These are phyloP conservation scores for Globisporangium nagaii DNA, from an alignment of 352 stramenopile genomes.

Conservation along the genomic window DNA sequence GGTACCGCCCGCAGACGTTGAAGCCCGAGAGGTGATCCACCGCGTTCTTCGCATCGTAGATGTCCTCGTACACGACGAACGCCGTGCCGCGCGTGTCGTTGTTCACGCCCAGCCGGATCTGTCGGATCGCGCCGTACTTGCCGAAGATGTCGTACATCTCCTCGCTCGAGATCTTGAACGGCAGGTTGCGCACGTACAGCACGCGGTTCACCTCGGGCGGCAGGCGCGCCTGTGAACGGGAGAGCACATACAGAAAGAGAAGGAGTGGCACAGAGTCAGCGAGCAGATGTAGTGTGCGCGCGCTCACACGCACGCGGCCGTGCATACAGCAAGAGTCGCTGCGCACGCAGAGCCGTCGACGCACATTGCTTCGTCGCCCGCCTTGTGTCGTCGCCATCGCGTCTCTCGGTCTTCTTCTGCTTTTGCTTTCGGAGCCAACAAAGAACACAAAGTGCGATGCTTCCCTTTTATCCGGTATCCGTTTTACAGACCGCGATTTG, in stretches of 20 bases:
- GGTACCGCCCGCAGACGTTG: constrained; percentile 97
- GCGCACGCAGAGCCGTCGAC: neutral
- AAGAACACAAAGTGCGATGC: too few relatives aligned
- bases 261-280: too few relatives aligned
- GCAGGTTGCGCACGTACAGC: constrained; percentile 96
- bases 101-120: constrained; percentile 92
- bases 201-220: constrained; percentile 98
- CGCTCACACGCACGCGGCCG: too few relatives aligned
- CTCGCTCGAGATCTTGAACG: constrained; percentile 98
- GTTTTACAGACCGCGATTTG: too few relatives aligned
- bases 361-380: constrained; percentile 1
- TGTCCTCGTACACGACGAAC: constrained; percentile 99
- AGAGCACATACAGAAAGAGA: neutral
- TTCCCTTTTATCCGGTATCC: too few relatives aligned
- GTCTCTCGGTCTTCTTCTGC: neutral
- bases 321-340: too few relatives aligned
- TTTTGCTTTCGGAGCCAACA: neutral
- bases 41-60: constrained; percentile 99
- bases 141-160: constrained; percentile 99
- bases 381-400: neutral
- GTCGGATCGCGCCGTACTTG: constrained; percentile 99
- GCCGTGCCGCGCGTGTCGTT: constrained; percentile 96
- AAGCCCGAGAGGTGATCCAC: constrained; percentile 99
- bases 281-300: too few relatives aligned
- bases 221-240: constrained; percentile 63